phyloP scores from a whole-genome alignment of 257 asterid species.

The Parsonsia alboflavescens region DNA sequence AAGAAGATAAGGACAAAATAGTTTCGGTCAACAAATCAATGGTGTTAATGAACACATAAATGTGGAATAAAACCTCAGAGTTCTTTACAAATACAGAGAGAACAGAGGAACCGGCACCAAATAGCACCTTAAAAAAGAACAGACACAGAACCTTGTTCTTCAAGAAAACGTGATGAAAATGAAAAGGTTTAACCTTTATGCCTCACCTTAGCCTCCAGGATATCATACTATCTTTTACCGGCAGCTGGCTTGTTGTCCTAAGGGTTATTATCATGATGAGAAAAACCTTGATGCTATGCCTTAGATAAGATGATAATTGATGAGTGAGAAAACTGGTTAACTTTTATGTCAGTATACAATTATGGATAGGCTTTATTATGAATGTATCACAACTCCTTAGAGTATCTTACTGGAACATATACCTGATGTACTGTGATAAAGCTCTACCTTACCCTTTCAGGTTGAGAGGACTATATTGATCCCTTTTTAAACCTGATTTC shows the following conservation, averaged over 20 bases:
- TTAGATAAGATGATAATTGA: not conserved
- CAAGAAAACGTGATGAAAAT: not conserved
- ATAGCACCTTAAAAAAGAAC: not conserved
- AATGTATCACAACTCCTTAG: not conserved
- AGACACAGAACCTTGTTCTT: not conserved
- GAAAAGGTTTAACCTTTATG: not conserved
- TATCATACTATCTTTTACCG: not conserved
- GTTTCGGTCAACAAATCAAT: not conserved
- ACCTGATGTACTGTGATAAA: not conserved
- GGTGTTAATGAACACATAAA: not conserved
- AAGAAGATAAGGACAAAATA: not conserved
- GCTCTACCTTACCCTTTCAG: not conserved
- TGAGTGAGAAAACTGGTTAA: not conserved
- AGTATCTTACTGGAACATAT: not conserved
- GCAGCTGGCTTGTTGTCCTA: not conserved
- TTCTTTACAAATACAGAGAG: not conserved
- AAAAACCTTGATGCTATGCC: not conserved
- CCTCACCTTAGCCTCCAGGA: not conserved
- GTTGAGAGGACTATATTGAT: not conserved
- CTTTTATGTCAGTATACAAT: not conserved
- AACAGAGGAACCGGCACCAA: not conserved
- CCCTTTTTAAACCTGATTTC: not conserved
- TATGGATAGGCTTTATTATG: not conserved
- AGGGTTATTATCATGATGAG: not conserved
- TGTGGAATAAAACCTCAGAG: not conserved